Base-by-base conservation (phyloP, 148 eudicot genomes). In the Camellia granthamiana region DNA sequence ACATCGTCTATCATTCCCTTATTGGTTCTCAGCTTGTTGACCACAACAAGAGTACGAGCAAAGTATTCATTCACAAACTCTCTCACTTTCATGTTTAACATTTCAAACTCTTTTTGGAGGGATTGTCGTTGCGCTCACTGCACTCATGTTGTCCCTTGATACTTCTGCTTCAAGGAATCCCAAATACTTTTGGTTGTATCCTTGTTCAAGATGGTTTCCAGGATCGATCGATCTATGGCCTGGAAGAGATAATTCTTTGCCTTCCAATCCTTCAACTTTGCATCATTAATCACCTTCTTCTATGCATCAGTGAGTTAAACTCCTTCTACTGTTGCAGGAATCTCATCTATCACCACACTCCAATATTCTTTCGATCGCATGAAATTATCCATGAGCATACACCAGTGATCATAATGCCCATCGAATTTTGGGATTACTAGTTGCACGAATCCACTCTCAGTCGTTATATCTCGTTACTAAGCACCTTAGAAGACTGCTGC, bases 361-460 rank as follows among this genome's bases (percentile, higher is more conserved):
- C 49, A 69, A 43, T 69, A 69, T 46, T 69, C 70, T n/a, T 77
- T 63, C 2, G n/a, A 77, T 77, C 58, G 52, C 55, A 77, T 41
- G 13, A 77, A 62, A 23, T 62, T 77, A 16, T 77, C 56, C 79
- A 77, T 77, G 42, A 77, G 59, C 79, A 76, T 59, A 41, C 69
- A 42, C 79, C 55, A 76, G 30, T 76, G 79, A 76, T 76, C 79
- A 15, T 77, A 77, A 62, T 62, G 58, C 43, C 79, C 72, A 44
- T 77, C 79, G 11, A 77, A 77, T 23, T 69, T 69, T n/a, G 73
- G 73, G n/a, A 69, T 46, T 5, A 54, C 73, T 69, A 19, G 73
- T 23, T 69, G 73, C 52, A 69, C 73, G 15, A 69, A 44, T 23
- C 51, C 49, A 69, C 51, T 69, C 0, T 69, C 73, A 30, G 38